Conservation (phyloP, 371 early-diverging fungal species). For the Cokeromyces recurvatus region DNA sequence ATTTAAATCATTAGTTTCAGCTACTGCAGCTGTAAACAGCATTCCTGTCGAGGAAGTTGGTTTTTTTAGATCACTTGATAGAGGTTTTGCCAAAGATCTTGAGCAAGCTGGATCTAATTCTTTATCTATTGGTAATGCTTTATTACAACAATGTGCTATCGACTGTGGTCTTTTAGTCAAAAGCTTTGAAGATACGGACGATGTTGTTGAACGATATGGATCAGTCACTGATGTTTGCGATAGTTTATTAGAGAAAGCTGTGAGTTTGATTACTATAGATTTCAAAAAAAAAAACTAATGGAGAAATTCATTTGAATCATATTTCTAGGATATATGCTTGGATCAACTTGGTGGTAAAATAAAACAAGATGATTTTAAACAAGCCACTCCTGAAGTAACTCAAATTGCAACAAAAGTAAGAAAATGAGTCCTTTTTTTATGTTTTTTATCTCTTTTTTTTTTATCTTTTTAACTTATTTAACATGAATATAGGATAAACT, state of each 20-base stretch:
- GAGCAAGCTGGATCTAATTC: slow-evolving; percentile 44
- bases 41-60: slow-evolving; percentile 63
- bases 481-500: slow-evolving; percentile 36
- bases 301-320: too few relatives aligned
- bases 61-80: slow-evolving; percentile 69
- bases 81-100: slow-evolving; percentile 53
- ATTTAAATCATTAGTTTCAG: slow-evolving; percentile 56
- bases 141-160: slow-evolving; percentile 46
- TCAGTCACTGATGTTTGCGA: slow-evolving; percentile 77
- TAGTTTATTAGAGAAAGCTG: slow-evolving; percentile 78
- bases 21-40: slow-evolving; percentile 60
- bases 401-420: slow-evolving; percentile 45
- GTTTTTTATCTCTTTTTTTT: too few relatives aligned
- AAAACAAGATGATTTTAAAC: slow-evolving; percentile 32
- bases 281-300: too few relatives aligned
- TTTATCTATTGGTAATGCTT: slow-evolving; percentile 54
- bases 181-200: slow-evolving; percentile 56
- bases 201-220: slow-evolving; percentile 65
- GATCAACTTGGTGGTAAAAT: slow-evolving; percentile 53
- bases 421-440: too few relatives aligned
- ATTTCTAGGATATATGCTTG: slow-evolving; percentile 38
- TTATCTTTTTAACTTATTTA: too few relatives aligned
- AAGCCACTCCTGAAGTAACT: slow-evolving; percentile 55
- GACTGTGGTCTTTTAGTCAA: slow-evolving; percentile 23
- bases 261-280: slow-evolving; percentile 20